Percentiles rank a stretch among this genome's conserved stretches.
Evolutionary conservation across 345 rosid species (phyloP).

Genomic region (Atalantia buxifolia): DNA sequence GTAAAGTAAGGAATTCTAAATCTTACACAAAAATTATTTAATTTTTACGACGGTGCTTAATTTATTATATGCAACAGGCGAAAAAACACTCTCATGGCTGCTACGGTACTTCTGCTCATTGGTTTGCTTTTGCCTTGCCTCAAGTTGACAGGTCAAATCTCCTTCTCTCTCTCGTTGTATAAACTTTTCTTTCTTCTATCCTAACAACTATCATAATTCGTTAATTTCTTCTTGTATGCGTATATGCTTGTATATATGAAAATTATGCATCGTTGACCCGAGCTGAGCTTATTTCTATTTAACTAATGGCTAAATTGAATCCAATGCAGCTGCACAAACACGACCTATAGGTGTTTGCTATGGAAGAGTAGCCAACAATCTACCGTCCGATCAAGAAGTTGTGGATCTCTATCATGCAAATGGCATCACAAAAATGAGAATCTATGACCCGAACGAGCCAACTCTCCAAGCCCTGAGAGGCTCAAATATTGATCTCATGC

Average conservation of each 20-base stretch:
- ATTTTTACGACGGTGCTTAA: neutral
- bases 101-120: neutral
- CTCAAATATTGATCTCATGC: slow-evolving; percentile 32
- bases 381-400: slow-evolving; percentile 31
- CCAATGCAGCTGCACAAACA: neutral
- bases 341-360: slow-evolving; percentile 38
- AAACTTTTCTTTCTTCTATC: no score
- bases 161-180: neutral
- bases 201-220: no score
- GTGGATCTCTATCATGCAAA: slow-evolving; percentile 29
- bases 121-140: neutral
- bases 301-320: neutral
- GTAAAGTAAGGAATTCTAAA: neutral
- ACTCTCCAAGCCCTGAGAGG: slow-evolving; percentile 46
- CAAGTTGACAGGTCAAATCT: neutral
- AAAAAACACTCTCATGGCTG: neutral
- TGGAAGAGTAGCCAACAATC: slow-evolving; percentile 36
- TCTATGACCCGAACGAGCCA: slow-evolving; percentile 31
- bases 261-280: no score
- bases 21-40: neutral
- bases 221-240: no score
- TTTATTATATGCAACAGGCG: neutral
- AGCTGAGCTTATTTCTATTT: neutral
- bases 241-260: no score
- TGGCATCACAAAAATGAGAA: slow-evolving; percentile 31